Evolutionary conservation across 257 asterid species (phyloP).

Genomic region (Gardenia jasminoides): DNA sequence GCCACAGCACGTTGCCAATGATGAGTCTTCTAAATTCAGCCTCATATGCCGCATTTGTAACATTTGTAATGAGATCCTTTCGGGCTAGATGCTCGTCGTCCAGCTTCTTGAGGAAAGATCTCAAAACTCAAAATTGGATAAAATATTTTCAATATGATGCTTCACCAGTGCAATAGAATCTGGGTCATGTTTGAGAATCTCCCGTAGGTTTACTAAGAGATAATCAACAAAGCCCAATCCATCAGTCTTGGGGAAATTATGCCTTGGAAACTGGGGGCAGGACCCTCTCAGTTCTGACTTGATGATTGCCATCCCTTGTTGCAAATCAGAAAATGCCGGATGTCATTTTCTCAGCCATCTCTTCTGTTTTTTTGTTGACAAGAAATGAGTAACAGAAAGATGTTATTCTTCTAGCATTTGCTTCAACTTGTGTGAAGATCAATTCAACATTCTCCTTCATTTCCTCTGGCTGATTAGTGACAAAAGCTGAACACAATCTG

Average conservation of each 20-base stretch:
- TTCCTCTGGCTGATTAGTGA: not conserved
- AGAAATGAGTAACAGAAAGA: not conserved
- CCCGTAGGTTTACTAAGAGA: not conserved
- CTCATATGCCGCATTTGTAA: constrained; percentile 1
- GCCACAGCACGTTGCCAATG: not conserved
- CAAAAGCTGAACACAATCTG: not conserved
- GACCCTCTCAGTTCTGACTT: not conserved
- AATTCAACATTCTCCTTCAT: not conserved
- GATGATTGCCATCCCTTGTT: not conserved
- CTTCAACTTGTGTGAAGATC: not conserved
- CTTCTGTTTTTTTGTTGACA: not conserved
- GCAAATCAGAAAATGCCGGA: not conserved
- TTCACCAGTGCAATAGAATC: not conserved
- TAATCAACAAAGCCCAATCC: not conserved
- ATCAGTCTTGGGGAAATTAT: not conserved
- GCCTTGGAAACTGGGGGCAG: not conserved
- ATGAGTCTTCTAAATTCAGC: not conserved
- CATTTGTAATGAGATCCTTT: not conserved
- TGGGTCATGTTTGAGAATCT: not conserved
- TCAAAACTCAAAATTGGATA: not conserved
- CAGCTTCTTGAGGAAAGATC: not conserved
- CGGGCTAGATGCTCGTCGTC: not conserved
- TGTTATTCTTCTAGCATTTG: not conserved
- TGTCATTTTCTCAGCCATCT: not conserved
- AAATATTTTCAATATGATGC: not conserved